A percentile compares a stretch with the other conserved stretches of the same genome.
Conservation (phyloP, 1,284 basidiomycete genomes). For the Boletus coffeatus region DNA sequence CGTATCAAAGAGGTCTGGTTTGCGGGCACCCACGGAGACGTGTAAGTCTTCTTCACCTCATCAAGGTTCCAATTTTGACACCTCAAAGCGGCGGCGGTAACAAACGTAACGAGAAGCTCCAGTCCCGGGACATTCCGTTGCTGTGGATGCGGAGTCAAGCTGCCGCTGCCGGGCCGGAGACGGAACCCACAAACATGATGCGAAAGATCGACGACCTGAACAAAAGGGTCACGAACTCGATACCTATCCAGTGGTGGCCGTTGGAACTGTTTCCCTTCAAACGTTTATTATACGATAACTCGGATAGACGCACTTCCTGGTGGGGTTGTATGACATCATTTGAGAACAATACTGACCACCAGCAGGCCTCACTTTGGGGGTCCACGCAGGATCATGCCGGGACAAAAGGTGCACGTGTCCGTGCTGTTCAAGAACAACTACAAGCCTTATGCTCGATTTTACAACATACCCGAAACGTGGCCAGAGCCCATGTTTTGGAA, state of each 20-base stretch:
- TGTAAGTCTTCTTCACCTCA: slow-evolving; percentile 30
- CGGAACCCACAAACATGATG: too few relatives aligned
- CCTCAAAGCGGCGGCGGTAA: slow-evolving; percentile 28
- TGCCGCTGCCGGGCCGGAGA: slow-evolving; percentile 21
- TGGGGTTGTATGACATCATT: neutral
- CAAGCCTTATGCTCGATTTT: slow-evolving; percentile 22
- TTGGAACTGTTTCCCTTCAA: slow-evolving; percentile 27
- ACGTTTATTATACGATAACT: slow-evolving; percentile 26
- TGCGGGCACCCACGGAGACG: slow-evolving; percentile 31
- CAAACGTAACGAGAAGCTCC: slow-evolving; percentile 23
- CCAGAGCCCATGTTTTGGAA: slow-evolving; percentile 31
- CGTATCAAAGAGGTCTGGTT: slow-evolving; percentile 35
- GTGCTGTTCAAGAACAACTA: slow-evolving; percentile 28
- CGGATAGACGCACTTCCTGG: slow-evolving; percentile 18
- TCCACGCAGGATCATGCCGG: slow-evolving; percentile 24
- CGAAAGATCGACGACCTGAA: slow-evolving; percentile 29
- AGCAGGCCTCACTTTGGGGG: slow-evolving; percentile 26
- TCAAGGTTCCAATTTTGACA: neutral
- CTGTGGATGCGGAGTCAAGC: slow-evolving; percentile 32
- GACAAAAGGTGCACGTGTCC: slow-evolving; percentile 31
- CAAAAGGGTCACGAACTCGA: slow-evolving; percentile 17
- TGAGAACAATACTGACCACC: slow-evolving; percentile 13
- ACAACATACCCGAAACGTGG: slow-evolving; percentile 18
- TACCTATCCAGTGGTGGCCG: slow-evolving; percentile 24
- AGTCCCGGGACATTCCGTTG: slow-evolving; percentile 30